Base-by-base conservation (phyloP, 176 grass and related monocot genomes). In the Zizania latifolia region DNA sequence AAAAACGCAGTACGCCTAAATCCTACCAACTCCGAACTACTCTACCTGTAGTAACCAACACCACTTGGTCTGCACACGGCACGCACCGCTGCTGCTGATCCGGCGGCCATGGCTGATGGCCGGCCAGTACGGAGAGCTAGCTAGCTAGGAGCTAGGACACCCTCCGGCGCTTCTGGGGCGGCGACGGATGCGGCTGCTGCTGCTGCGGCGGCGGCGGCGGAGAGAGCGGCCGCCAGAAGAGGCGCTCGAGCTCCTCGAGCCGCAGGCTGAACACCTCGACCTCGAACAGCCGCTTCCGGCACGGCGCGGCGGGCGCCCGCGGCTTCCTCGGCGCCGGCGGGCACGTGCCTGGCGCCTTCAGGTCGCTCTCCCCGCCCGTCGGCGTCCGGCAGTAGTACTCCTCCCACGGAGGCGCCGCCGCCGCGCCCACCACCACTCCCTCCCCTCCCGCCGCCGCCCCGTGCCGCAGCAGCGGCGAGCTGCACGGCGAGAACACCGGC, bases 291-390 rank as follows among this genome's bases (percentile, higher is more conserved):
- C 85, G 79, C 81, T 89, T 90, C 88, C 89, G 80, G 91, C 88
- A 88, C 58, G 82, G 86, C 68, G 66, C 82, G 58, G 82, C 22
- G 65, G 91, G 41, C 74, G 61, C 63, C 24, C 69, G 76, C 35
- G 85, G 85, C 88, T 90, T 94, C 82, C 82, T 70, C 53, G 88
- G 91, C 82, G 88, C 88, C 71, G 91, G 91, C 23, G 88, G 91
- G 69, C 91, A 93, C 17, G 78, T 88, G 9, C 23, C 75, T 0
- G 51, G 64, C 22, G 45, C 59, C 40, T 78, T 84, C 78, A 94
- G 75, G 57, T 71, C 71, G 75, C 83, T 83, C 74, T 80, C 88
- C 58, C 58, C 75, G 31, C 85, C 45, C 12, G 85, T 90, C 79
- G 91, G 91, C 68, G 91, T 94, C 70, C 88, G 82, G 71, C 88